A percentile compares a stretch with the other conserved stretches of the same genome.
Conservation (phyloP, 768 basidiomycete species). For the Auriscalpium orientale region DNA sequence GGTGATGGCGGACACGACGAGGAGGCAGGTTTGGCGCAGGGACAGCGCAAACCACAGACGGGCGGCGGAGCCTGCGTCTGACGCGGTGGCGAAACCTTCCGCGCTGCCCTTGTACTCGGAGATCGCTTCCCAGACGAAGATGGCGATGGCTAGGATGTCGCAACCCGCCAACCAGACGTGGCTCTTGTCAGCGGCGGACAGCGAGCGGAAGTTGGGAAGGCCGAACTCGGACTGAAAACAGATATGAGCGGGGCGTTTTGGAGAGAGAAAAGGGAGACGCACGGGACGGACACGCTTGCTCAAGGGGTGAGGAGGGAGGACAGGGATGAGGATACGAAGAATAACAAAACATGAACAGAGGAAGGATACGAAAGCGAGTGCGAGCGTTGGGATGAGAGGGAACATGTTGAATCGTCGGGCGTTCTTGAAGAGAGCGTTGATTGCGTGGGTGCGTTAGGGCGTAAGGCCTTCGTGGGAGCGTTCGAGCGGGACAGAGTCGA, state of each 20-base stretch:
- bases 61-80: constrained; percentile 45
- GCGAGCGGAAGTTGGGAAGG: constrained; percentile 57
- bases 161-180: constrained; percentile 68
- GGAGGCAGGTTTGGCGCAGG: constrained; percentile 59
- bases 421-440: constrained; percentile 16
- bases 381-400: constrained; percentile 58
- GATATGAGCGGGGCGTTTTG: constrained; percentile 15
- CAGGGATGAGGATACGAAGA: constrained; percentile 67
- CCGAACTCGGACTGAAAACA: constrained; percentile 63
- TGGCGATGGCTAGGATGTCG: constrained; percentile 51
- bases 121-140: constrained; percentile 63
- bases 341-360: constrained; percentile 67
- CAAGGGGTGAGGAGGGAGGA: constrained; percentile 65
- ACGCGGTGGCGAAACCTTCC: constrained; percentile 34
- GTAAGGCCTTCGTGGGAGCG: constrained; percentile 30
- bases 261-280: constrained; percentile 23
- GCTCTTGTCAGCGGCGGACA: constrained; percentile 62
- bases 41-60: constrained; percentile 67
- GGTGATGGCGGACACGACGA: constrained; percentile 52
- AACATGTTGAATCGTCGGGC: constrained; percentile 40
- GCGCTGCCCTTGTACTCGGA: constrained; percentile 43
- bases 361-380: constrained; percentile 65
- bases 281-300: constrained; percentile 72
- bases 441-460: constrained; percentile 23
- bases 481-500: constrained; percentile 26